phyloP scores from a whole-genome alignment of 148 eudicot species.

The Diospyros lotus region DNA sequence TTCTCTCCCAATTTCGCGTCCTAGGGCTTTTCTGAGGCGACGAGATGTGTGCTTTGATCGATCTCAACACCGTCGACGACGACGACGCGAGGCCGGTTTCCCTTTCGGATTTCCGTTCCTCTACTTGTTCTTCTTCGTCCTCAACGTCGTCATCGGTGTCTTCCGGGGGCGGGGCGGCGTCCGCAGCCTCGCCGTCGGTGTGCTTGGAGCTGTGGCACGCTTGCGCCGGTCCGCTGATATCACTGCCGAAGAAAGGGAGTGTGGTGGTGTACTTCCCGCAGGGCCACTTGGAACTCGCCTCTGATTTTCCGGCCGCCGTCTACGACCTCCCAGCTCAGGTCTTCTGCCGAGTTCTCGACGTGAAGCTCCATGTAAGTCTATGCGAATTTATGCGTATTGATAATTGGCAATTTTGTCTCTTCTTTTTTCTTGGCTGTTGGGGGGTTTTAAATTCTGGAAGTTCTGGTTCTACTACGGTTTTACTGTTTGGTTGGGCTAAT shows the following conservation, averaged over 20 bases:
- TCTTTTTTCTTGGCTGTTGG: neutral
- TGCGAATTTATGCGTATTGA: neutral
- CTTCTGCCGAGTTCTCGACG: slow-evolving; percentile 86
- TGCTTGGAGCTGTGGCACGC: slow-evolving; percentile 99
- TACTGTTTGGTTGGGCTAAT: no score
- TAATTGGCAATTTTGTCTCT: neutral
- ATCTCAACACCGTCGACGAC: slow-evolving; percentile 64
- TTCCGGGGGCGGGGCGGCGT: slow-evolving; percentile 28
- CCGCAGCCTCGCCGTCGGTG: slow-evolving; percentile 34
- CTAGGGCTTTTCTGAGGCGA: slow-evolving; percentile 15
- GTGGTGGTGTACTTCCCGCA: slow-evolving; percentile 85
- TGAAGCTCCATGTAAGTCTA: slow-evolving; percentile 69
- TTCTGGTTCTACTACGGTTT: no score
- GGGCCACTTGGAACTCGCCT: slow-evolving; percentile 64
- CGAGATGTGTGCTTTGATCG: slow-evolving; percentile 72
- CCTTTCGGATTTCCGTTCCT: no score
- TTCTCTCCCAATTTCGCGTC: neutral
- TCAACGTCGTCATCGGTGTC: no score
- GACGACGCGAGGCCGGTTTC: neutral
- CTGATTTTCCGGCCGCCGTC: slow-evolving; percentile 38
- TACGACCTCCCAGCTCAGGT: slow-evolving; percentile 70
- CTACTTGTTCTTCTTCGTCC: no score
- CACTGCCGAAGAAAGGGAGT: slow-evolving; percentile 78
- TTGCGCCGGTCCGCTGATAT: slow-evolving; percentile 82
- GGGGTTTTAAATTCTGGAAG: neutral